Conservation (phyloP, 73 alveolate genomes). For the Tetrahymena thermophila region DNA sequence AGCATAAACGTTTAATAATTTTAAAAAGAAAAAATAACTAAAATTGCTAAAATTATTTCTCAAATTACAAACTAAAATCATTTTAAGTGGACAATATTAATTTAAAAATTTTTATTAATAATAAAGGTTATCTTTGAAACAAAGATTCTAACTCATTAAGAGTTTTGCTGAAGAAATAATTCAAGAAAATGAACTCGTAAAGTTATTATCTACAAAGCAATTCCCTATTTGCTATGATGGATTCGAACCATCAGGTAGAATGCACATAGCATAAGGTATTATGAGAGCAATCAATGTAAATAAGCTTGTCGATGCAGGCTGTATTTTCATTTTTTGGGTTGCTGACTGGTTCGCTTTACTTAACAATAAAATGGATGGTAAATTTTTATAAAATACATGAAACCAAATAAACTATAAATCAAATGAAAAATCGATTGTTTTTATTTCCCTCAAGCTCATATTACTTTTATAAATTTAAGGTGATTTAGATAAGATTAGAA, state of each 20-base stretch:
- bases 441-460: background rate
- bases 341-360: constrained; percentile 99
- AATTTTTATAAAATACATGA: background rate
- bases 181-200: constrained; percentile 66
- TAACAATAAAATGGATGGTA: constrained; percentile 98
- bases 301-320: constrained; percentile 97
- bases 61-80: background rate
- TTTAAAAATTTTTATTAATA: background rate
- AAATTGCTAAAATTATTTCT: background rate
- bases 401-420: background rate
- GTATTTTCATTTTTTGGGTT: constrained; percentile 97
- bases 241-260: constrained; percentile 99
- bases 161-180: constrained; percentile 89
- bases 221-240: constrained; percentile 98
- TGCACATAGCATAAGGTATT: constrained; percentile 99
- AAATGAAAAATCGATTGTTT: too few relatives aligned
- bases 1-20: background rate
- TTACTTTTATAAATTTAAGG: background rate
- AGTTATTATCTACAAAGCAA: constrained; percentile 62
- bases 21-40: background rate
- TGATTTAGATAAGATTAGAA: constrained; percentile 57
- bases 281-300: constrained; percentile 97
- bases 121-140: constrained; percentile 55
- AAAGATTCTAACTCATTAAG: constrained; percentile 44
- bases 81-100: background rate